phyloP scores from a whole-genome alignment of 371 early-diverging fungal species.

The Thermomucor indicae-seudaticae region DNA sequence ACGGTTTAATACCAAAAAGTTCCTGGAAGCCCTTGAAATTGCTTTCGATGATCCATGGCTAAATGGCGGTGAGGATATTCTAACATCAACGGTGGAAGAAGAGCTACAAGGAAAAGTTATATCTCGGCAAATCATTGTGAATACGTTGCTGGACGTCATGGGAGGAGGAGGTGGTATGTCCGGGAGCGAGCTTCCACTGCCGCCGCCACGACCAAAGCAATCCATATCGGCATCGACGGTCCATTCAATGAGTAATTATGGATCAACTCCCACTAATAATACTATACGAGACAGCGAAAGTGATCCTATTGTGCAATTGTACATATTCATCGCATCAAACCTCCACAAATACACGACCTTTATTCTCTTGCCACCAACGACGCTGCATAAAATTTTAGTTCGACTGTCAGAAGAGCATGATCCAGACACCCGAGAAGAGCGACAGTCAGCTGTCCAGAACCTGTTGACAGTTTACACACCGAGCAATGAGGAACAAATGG shows the following conservation, averaged over 20 bases:
- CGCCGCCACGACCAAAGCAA: conserved; percentile 34
- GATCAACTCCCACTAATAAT: conserved; percentile 4
- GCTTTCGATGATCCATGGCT: conserved; percentile 73
- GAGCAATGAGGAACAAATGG: conserved; percentile 50
- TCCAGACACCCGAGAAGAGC: conserved; percentile 50
- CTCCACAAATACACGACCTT: conserved; percentile 63
- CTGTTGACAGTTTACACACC: conserved; percentile 63
- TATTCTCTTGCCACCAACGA: conserved; percentile 54
- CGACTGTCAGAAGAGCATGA: conserved; percentile 53
- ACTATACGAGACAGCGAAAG: conserved; percentile 4
- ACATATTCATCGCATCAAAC: conserved; percentile 67
- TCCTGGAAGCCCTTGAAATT: conserved; percentile 59
- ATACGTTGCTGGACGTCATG: conserved; percentile 64
- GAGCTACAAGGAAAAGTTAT: conserved; percentile 61
- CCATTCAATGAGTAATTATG: conserved; percentile 23
- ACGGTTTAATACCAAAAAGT: conserved; percentile 61
- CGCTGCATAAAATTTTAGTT: conserved; percentile 56
- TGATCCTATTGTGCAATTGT: conserved; percentile 52
- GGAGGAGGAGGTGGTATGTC: conserved; percentile 36
- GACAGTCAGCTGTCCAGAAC: conserved; percentile 65
- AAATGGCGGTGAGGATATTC: conserved; percentile 55
- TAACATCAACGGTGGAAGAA: conserved; percentile 52
- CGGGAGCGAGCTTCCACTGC: conserved; percentile 24
- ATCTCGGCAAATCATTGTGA: conserved; percentile 72
- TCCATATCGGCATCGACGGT: conserved; percentile 44